These are phyloP conservation scores for Lecanicillium sp. DNA, from an alignment of 2,329 filamentous ascomycete species.

Conservation along the genomic window DNA sequence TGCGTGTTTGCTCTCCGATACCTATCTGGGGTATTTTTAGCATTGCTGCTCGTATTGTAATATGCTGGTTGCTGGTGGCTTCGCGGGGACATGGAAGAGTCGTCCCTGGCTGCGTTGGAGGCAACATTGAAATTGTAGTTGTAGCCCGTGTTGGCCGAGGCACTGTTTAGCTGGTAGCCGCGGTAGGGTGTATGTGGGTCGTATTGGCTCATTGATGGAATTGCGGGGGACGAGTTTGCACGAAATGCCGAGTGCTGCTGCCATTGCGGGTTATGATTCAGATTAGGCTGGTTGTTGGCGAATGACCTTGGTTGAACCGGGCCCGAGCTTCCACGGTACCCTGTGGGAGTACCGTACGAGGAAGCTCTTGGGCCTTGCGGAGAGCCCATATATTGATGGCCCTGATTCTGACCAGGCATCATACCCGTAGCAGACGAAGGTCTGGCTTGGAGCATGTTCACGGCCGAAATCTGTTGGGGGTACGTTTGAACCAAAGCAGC, in stretches of 20 bases:
- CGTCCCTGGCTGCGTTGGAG: constrained; percentile 40
- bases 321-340: constrained; percentile 46
- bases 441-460: constrained; percentile 68
- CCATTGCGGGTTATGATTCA: constrained; percentile 47
- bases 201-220: constrained; percentile 24
- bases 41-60: constrained; percentile 30
- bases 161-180: constrained; percentile 20
- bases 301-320: constrained; percentile 73
- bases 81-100: constrained; percentile 38
- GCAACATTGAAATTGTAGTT: constrained; percentile 26
- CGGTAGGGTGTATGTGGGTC: constrained; percentile 19
- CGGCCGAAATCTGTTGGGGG: constrained; percentile 64
- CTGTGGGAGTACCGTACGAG: constrained; percentile 25
- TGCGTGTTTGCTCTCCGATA: constrained; percentile 62
- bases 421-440: constrained; percentile 44
- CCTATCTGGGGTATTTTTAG: constrained; percentile 58
- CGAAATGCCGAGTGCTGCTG: constrained; percentile 40
- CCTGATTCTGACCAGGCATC: constrained; percentile 42
- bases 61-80: constrained; percentile 34
- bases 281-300: constrained; percentile 58
- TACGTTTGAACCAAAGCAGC: constrained; percentile 78
- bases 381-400: constrained; percentile 38
- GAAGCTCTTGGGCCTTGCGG: constrained; percentile 2
- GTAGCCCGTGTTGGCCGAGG: constrained; percentile 32
- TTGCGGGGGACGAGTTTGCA: constrained; percentile 36